These are phyloP conservation scores for Microsporum ferrugineum DNA, from an alignment of 2,329 filamentous ascomycete species.

Conservation along the genomic window DNA sequence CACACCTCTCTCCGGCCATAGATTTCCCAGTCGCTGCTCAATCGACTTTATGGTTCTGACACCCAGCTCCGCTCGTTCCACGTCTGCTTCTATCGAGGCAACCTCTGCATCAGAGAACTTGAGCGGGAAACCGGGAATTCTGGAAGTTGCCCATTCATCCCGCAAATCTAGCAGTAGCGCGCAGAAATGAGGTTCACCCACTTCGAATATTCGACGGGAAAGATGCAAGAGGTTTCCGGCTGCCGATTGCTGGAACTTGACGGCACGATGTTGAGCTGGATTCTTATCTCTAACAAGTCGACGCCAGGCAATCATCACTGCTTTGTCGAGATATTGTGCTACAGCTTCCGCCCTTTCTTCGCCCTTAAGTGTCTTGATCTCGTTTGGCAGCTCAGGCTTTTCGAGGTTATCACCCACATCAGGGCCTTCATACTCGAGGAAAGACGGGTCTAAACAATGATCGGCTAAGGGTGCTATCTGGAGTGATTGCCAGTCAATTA, in stretches of 20 bases:
- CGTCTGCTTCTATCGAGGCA: constrained; percentile 20
- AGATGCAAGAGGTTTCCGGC: constrained; percentile 4
- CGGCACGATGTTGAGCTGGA: constrained; percentile 6
- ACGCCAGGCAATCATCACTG: constrained; percentile 11
- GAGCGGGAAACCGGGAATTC: constrained; percentile 15
- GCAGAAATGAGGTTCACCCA: constrained; percentile 7
- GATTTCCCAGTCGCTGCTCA: constrained; percentile 18
- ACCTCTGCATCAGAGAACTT: constrained; percentile 19
- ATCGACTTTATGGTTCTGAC: constrained; percentile 18
- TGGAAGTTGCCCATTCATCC: constrained; percentile 6
- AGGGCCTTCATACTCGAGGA: constrained; percentile 21
- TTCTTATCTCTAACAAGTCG: constrained; percentile 8
- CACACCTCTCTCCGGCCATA: constrained; percentile 13
- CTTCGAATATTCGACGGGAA: constrained; percentile 7
- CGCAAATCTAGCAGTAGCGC: constrained; percentile 5
- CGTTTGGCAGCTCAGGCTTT: constrained; percentile 11
- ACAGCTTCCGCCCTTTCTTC: constrained; percentile 5
- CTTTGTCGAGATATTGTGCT: constrained; percentile 5
- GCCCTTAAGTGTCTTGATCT: neutral
- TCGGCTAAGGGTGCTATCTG: constrained; percentile 24
- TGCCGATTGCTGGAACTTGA: constrained; percentile 9
- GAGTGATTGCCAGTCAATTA: constrained; percentile 26
- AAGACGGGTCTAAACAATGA: constrained; percentile 20
- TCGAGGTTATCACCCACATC: constrained; percentile 20
- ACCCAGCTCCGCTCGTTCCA: constrained; percentile 19